Evolutionary conservation across 768 basidiomycete species (phyloP).

Genomic region (Leccinellum rugosiceps): DNA sequence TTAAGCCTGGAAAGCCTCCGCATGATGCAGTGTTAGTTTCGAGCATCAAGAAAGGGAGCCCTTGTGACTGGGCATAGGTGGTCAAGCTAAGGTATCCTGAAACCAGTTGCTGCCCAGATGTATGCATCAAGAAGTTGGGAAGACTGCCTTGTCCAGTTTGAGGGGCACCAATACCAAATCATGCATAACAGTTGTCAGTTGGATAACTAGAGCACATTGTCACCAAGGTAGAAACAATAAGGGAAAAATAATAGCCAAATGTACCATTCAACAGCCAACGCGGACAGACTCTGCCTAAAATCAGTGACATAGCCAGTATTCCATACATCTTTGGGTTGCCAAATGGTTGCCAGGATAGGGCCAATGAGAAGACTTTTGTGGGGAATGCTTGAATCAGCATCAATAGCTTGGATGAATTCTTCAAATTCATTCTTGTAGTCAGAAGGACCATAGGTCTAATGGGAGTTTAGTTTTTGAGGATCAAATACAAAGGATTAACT

Average conservation of each 20-base stretch:
- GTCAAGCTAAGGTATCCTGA: conserved; percentile 49
- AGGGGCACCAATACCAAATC: conserved; percentile 40
- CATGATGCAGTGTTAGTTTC: conserved; percentile 57
- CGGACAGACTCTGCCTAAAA: conserved; percentile 41
- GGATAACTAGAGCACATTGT: conserved; percentile 45
- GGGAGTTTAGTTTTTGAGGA: too few relatives aligned
- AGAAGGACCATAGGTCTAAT: conserved; percentile 23
- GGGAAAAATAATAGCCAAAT: background rate
- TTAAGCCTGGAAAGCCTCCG: conserved; percentile 47
- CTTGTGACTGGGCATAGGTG: conserved; percentile 34
- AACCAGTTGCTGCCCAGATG: conserved; percentile 46
- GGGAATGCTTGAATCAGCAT: conserved; percentile 35
- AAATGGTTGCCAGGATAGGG: conserved; percentile 57
- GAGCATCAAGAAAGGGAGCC: conserved; percentile 50
- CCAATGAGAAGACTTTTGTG: conserved; percentile 53
- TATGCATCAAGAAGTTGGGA: conserved; percentile 50
- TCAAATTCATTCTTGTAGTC: conserved; percentile 56
- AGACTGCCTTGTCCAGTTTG: conserved; percentile 48
- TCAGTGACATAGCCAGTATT: conserved; percentile 47
- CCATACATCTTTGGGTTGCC: conserved; percentile 53
- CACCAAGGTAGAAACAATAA: background rate
- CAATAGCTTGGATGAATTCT: conserved; percentile 42
- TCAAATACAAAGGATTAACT: background rate
- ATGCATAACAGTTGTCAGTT: conserved; percentile 57
- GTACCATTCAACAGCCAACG: conserved; percentile 56